A percentile compares a stretch with the other conserved stretches of the same genome.
phyloP scores from a whole-genome alignment of 1,284 basidiomycete genomes.

The Trametes polyzona region DNA sequence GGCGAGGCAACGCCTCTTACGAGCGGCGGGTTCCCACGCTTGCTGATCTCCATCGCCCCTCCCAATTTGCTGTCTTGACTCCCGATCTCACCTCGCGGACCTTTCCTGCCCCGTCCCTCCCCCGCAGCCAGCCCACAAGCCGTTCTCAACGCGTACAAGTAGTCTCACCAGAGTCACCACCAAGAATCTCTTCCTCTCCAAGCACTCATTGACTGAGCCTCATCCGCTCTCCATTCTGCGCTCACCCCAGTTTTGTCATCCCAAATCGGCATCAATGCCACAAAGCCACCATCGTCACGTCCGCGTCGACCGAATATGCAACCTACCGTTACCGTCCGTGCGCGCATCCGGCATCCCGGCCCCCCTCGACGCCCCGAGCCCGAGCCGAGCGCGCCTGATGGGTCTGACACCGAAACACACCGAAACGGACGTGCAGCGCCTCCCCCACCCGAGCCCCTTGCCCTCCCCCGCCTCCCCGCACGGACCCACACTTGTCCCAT shows the following conservation, averaged over 20 bases:
- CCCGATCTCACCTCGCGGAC: constrained; percentile 15
- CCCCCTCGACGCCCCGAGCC: neutral
- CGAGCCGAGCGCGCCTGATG: neutral
- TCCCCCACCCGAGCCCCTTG: constrained; percentile 1
- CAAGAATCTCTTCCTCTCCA: too few species aligned
- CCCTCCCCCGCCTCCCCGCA: neutral
- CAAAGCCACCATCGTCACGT: constrained; percentile 22
- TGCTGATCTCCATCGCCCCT: constrained; percentile 8
- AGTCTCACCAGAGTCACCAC: too few species aligned
- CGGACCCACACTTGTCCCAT: neutral
- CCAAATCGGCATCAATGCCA: constrained; percentile 14
- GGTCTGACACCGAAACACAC: neutral
- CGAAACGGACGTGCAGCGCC: neutral
- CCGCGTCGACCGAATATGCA: neutral
- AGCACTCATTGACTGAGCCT: too few species aligned
- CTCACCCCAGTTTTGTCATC: constrained; percentile 7
- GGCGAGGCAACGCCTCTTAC: neutral
- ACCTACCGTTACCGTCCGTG: neutral
- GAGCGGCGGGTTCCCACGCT: constrained; percentile 8
- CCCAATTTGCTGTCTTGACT: constrained; percentile 3
- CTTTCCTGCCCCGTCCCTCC: constrained; percentile 7
- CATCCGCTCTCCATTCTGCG: constrained; percentile 6
- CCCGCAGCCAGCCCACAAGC: neutral
- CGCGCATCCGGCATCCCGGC: neutral
- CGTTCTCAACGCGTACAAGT: too few species aligned